Evolutionary conservation across 495 filamentous ascomycete species (phyloP).

Genomic region (Aspergillus steynii): DNA sequence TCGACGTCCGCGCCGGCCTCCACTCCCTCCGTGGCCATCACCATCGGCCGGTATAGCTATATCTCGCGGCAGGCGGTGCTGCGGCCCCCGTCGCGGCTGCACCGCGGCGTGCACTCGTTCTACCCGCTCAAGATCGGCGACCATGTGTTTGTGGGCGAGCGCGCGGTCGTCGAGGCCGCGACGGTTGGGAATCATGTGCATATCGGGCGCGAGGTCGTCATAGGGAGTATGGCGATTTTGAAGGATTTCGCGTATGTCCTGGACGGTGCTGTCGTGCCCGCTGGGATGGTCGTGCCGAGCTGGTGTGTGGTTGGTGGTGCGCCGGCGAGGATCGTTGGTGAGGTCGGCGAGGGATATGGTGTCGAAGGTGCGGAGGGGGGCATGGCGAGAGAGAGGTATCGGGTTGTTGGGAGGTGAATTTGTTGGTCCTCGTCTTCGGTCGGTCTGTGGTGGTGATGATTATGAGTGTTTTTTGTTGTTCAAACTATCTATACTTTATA

Average conservation of each 20-base stretch:
- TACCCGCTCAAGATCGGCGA: conserved; percentile 89
- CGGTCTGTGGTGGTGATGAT: neutral
- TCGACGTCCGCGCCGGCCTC: conserved; percentile 22
- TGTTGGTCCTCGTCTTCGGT: neutral
- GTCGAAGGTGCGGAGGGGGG: conserved; percentile 51
- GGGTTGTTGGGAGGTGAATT: conserved; percentile 38
- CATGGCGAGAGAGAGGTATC: conserved; percentile 49
- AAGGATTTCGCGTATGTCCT: conserved; percentile 87
- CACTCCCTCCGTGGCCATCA: conserved; percentile 58
- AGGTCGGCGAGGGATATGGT: conserved; percentile 79
- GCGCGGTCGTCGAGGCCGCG: conserved; percentile 74
- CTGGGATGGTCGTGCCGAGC: conserved; percentile 87
- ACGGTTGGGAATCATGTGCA: conserved; percentile 78
- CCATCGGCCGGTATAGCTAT: conserved; percentile 85
- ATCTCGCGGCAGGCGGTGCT: conserved; percentile 72
- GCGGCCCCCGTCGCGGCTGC: conserved; percentile 73
- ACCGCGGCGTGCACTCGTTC: conserved; percentile 58
- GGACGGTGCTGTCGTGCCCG: conserved; percentile 77
- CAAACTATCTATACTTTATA: conserved; percentile 18
- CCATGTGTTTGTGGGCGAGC: conserved; percentile 82
- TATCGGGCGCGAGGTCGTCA: conserved; percentile 69
- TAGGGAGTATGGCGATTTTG: conserved; percentile 84
- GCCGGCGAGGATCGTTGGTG: conserved; percentile 79
- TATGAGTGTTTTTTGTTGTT: conserved; percentile 14
- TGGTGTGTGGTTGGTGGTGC: conserved; percentile 82